These are phyloP conservation scores for Tricholoma matsutake DNA, from an alignment of 768 basidiomycete species.

Conservation along the genomic window DNA sequence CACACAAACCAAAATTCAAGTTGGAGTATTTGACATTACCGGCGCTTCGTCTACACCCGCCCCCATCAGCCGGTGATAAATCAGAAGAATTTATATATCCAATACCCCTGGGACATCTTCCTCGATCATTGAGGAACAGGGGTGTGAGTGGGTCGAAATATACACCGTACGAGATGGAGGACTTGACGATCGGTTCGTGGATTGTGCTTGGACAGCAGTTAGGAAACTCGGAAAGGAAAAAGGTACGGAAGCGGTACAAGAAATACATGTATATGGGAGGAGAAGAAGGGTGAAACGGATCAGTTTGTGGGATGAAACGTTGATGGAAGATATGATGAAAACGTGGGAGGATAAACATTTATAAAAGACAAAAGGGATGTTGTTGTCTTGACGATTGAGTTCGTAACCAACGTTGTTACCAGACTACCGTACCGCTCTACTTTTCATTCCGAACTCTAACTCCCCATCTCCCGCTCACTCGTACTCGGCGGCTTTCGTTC, in stretches of 20 bases:
- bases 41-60: conserved; percentile 38
- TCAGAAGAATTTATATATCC: conserved; percentile 39
- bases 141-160: conserved; percentile 44
- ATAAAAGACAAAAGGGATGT: conserved; percentile 9
- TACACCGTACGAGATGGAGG: conserved; percentile 69
- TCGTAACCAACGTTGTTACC: conserved; percentile 32
- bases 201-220: conserved; percentile 61
- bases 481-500: conserved; percentile 31
- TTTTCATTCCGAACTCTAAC: conserved; percentile 27
- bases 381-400: conserved; percentile 44
- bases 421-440: conserved; percentile 10
- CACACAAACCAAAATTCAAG: conserved; percentile 56
- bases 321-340: conserved; percentile 10
- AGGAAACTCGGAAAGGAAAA: conserved; percentile 46
- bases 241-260: conserved; percentile 62
- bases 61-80: conserved; percentile 17
- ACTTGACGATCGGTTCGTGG: conserved; percentile 80
- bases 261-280: conserved; percentile 72
- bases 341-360: conserved; percentile 13
- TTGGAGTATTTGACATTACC: conserved; percentile 78
- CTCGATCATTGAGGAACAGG: conserved; percentile 41
- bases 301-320: background rate
- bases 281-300: conserved; percentile 29
- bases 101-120: conserved; percentile 55
- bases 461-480: conserved; percentile 28